Conservation (phyloP, 352 stramenopile species). For the Globisporangium paroecandrum region DNA sequence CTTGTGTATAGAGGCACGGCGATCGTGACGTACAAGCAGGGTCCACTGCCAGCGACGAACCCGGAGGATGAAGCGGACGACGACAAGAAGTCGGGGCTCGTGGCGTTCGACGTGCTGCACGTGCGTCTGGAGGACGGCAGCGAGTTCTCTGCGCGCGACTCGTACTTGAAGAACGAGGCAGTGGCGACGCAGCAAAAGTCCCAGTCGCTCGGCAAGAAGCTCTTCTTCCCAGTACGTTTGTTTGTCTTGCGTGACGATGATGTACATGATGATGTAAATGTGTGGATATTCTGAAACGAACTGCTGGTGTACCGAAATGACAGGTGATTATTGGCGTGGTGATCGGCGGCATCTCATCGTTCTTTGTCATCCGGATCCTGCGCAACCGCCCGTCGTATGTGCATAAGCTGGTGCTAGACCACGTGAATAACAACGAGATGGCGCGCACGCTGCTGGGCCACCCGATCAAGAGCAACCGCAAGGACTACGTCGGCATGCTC, state of each 20-base stretch:
- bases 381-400: conserved; percentile 78
- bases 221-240: conserved; percentile 47
- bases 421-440: conserved; percentile 68
- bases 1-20: conserved; percentile 29
- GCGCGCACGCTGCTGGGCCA: conserved; percentile 57
- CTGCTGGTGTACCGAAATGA: not conserved
- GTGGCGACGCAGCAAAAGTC: conserved; percentile 58
- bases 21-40: conserved; percentile 51
- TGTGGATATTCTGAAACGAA: not conserved
- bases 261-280: not conserved
- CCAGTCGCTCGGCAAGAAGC: conserved; percentile 63
- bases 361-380: conserved; percentile 72
- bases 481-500: conserved; percentile 64
- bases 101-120: conserved; percentile 49
- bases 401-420: conserved; percentile 74
- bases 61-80: conserved; percentile 13
- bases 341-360: conserved; percentile 62
- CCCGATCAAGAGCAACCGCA: conserved; percentile 69
- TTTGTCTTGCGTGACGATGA: not conserved
- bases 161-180: conserved; percentile 49
- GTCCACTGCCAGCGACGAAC: conserved; percentile 11
- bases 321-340: conserved; percentile 52
- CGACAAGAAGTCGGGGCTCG: conserved; percentile 28
- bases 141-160: conserved; percentile 59
- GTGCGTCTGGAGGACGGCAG: conserved; percentile 45